Percentiles rank a stretch among this genome's conserved stretches.
These are phyloP conservation scores for Teratosphaeria zuluensis DNA, from an alignment of 2,329 filamentous ascomycete species.

Conservation along the genomic window DNA sequence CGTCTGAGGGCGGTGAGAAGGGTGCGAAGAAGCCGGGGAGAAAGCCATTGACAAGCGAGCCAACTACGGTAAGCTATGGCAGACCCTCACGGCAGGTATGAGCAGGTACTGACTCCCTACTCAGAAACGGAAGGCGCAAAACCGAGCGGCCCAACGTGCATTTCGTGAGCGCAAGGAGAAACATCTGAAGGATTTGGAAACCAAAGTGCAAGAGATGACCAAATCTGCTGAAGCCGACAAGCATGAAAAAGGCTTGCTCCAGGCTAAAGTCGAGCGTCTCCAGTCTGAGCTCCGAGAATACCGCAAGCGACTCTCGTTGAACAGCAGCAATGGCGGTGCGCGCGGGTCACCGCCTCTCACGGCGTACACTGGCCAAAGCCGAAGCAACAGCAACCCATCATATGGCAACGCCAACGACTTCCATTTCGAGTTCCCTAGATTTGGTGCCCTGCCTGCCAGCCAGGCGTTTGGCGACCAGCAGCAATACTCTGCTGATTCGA, in stretches of 20 bases:
- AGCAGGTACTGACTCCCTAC: not conserved
- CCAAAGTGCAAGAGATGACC: slow-evolving; percentile 55
- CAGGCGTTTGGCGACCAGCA: slow-evolving; percentile 36
- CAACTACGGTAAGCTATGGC: slow-evolving; percentile 69
- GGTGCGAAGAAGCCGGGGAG: slow-evolving; percentile 89
- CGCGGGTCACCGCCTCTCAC: slow-evolving; percentile 37
- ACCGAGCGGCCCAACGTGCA: slow-evolving; percentile 81
- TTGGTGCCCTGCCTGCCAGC: slow-evolving; percentile 59
- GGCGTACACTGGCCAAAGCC: slow-evolving; percentile 15
- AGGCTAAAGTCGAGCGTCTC: slow-evolving; percentile 80
- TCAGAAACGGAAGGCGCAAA: slow-evolving; percentile 92
- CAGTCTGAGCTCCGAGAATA: slow-evolving; percentile 81
- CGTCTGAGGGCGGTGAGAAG: slow-evolving; percentile 69
- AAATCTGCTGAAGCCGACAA: slow-evolving; percentile 75
- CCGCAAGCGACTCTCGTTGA: slow-evolving; percentile 61
- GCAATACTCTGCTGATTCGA: slow-evolving; percentile 13
- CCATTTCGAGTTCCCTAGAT: slow-evolving; percentile 92
- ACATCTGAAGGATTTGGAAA: slow-evolving; percentile 76
- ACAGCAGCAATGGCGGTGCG: slow-evolving; percentile 35
- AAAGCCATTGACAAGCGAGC: slow-evolving; percentile 91
- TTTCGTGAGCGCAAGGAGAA: slow-evolving; percentile 94
- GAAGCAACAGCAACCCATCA: slow-evolving; percentile 20
- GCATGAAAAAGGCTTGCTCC: slow-evolving; percentile 74
- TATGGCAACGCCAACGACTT: slow-evolving; percentile 49
- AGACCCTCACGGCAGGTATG: not conserved